A percentile compares a stretch with the other conserved stretches of the same genome.
Evolutionary conservation across 2,329 filamentous ascomycete genomes (phyloP).

Genomic region (Kalmusia sp.): DNA sequence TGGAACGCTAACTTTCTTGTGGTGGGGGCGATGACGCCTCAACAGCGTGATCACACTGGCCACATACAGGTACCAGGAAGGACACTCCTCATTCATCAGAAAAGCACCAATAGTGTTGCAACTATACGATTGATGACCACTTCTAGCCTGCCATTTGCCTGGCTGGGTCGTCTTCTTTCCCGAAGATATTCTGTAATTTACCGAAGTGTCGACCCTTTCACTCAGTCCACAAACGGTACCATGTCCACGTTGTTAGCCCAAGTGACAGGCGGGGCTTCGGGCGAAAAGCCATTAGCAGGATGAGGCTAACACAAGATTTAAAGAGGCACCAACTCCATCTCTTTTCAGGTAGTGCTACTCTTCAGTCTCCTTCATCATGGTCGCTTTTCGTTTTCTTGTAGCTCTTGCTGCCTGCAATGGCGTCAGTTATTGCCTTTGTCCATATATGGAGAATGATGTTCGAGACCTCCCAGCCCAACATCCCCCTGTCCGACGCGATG

Average conservation of each 20-base stretch:
- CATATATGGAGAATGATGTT: conserved; percentile 44
- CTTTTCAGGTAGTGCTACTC: conserved; percentile 5
- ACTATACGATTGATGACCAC: background rate
- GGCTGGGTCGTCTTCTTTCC: background rate
- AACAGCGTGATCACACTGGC: background rate
- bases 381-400: conserved; percentile 28
- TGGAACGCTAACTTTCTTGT: conserved; percentile 9
- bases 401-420: conserved; percentile 32
- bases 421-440: conserved; percentile 37
- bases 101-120: background rate
- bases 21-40: conserved; percentile 6
- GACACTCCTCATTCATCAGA: background rate
- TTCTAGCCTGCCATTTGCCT: background rate
- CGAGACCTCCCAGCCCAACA: conserved; percentile 37
- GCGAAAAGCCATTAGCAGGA: background rate
- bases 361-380: conserved; percentile 27
- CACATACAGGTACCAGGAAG: background rate
- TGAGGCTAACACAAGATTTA: background rate
- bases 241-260: background rate
- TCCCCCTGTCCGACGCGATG: conserved; percentile 36
- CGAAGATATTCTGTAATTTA: background rate
- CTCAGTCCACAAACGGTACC: background rate
- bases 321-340: conserved; percentile 4
- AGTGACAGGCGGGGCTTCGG: background rate
- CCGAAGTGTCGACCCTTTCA: conserved; percentile 1